A percentile compares a stretch with the other conserved stretches of the same genome.
phyloP scores from a whole-genome alignment of 257 asterid species.

The Apocynum venetum region DNA sequence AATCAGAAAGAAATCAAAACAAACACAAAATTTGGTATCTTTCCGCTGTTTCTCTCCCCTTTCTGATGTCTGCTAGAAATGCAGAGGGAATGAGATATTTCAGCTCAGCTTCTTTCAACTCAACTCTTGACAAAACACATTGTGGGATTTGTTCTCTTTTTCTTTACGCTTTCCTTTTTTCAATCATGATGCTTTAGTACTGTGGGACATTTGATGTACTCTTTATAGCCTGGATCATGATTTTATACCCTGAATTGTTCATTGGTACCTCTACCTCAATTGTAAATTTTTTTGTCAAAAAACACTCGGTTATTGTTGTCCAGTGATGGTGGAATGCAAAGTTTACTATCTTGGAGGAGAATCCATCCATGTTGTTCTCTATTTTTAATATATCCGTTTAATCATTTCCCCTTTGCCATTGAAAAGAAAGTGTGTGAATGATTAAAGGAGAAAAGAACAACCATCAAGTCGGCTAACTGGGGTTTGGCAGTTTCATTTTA shows the following conservation, averaged over 20 bases:
- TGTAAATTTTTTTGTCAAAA: neutral
- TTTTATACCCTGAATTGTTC: neutral
- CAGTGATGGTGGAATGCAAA: slow-evolving; percentile 4
- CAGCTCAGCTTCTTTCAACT: neutral
- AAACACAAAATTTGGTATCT: slow-evolving; percentile 8
- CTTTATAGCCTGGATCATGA: slow-evolving; percentile 1
- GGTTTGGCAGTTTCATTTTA: neutral
- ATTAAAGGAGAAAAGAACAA: neutral
- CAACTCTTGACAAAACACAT: neutral
- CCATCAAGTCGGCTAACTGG: neutral
- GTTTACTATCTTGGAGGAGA: neutral
- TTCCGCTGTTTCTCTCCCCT: neutral
- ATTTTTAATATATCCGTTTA: neutral
- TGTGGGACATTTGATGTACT: neutral
- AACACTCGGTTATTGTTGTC: neutral
- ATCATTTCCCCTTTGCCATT: neutral
- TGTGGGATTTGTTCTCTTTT: slow-evolving; percentile 1
- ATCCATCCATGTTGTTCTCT: neutral
- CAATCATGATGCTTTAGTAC: neutral
- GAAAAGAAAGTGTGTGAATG: neutral
- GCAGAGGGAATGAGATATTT: neutral
- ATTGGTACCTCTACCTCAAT: neutral
- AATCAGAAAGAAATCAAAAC: slow-evolving; percentile 3
- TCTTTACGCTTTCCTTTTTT: slow-evolving; percentile 8
- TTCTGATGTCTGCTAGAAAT: neutral